Conservation (phyloP, 2,329 filamentous ascomycete species). For the Juglanconis sp. region DNA sequence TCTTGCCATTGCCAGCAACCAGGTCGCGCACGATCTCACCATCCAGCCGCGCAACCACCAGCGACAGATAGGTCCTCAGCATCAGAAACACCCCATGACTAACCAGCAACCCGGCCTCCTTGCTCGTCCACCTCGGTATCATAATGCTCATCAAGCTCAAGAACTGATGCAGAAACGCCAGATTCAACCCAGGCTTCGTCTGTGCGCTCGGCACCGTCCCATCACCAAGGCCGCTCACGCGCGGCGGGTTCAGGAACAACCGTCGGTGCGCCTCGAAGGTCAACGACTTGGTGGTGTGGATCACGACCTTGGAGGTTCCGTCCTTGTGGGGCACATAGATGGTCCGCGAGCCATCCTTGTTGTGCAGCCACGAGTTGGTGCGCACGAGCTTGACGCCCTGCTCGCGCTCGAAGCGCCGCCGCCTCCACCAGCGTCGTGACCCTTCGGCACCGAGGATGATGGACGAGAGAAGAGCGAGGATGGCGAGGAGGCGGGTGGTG, state of each 20-base stretch:
- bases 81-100: conserved; percentile 89
- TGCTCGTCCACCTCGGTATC: conserved; percentile 92
- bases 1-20: conserved; percentile 87
- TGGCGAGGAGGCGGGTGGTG: conserved; percentile 70
- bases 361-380: conserved; percentile 86
- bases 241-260: conserved; percentile 86
- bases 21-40: conserved; percentile 95
- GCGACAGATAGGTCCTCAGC: conserved; percentile 86
- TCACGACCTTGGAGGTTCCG: conserved; percentile 84
- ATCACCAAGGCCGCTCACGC: conserved; percentile 73
- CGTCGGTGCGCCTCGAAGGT: conserved; percentile 96
- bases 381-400: conserved; percentile 79
- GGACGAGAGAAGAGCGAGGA: conserved; percentile 70
- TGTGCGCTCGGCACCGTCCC: conserved; percentile 79
- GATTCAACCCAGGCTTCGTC: conserved; percentile 89
- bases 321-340: conserved; percentile 94
- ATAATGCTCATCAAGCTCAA: conserved; percentile 95
- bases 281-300: conserved; percentile 82
- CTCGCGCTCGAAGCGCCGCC: conserved; percentile 71
- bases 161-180: conserved; percentile 96
- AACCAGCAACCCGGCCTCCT: conserved; percentile 85
- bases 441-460: conserved; percentile 80
- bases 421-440: conserved; percentile 73
- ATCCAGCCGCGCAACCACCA: conserved; percentile 88
- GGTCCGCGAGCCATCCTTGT: conserved; percentile 91